These are phyloP conservation scores for Penicillium capsulatum DNA, from an alignment of 2,329 filamentous ascomycete species.

Conservation along the genomic window DNA sequence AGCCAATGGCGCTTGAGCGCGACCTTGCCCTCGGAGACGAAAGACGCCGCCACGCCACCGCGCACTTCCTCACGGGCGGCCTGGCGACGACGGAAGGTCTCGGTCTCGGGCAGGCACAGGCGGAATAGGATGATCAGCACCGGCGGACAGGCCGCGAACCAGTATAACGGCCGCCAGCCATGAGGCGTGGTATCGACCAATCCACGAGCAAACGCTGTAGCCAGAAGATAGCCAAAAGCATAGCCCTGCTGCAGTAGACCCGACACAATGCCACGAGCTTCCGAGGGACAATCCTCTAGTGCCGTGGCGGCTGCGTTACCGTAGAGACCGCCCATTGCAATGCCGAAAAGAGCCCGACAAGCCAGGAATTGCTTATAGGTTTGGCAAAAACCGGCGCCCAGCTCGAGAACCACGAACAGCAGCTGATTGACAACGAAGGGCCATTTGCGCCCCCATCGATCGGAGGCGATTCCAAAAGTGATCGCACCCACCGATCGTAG, in stretches of 20 bases:
- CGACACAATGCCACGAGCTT: constrained; percentile 57
- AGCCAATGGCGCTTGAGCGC: constrained; percentile 77
- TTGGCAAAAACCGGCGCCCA: constrained; percentile 57
- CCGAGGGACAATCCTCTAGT: constrained; percentile 57
- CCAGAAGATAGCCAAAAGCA: constrained; percentile 61
- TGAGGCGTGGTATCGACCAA: constrained; percentile 66
- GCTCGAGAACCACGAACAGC: constrained; percentile 58
- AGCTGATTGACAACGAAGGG: constrained; percentile 59
- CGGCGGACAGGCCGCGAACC: constrained; percentile 80
- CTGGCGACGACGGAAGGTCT: constrained; percentile 64
- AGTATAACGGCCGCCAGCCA: constrained; percentile 79
- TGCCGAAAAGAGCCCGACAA: constrained; percentile 57
- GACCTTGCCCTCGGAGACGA: constrained; percentile 71
- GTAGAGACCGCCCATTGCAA: constrained; percentile 62
- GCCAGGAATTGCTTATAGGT: constrained; percentile 58
- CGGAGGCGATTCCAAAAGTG: constrained; percentile 51
- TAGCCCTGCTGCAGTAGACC: constrained; percentile 62
- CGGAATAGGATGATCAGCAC: constrained; percentile 77
- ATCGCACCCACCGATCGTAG: constrained; percentile 57
- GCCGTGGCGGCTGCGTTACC: constrained; percentile 61
- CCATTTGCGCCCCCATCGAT: constrained; percentile 56
- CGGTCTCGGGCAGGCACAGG: constrained; percentile 72
- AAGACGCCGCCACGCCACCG: constrained; percentile 61
- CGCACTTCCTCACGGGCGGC: constrained; percentile 55
- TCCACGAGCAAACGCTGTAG: constrained; percentile 50